Evolutionary conservation across 2,329 filamentous ascomycete species (phyloP).

Genomic region (Fusarium brevicatenulatum): DNA sequence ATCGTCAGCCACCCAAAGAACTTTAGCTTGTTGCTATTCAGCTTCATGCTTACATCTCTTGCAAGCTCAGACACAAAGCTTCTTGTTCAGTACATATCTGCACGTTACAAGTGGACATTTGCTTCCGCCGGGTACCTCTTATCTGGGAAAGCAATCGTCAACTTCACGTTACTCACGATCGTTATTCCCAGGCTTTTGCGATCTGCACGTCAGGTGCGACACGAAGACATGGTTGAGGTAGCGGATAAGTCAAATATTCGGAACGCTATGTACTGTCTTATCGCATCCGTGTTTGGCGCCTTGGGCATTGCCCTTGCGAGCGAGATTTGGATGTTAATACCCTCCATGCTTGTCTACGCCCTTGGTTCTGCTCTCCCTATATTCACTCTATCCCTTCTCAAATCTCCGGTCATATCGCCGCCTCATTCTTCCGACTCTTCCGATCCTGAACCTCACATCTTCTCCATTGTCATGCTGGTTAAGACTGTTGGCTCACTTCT

Average conservation of each 20-base stretch:
- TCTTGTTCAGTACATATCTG: conserved; percentile 62
- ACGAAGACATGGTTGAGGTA: not conserved
- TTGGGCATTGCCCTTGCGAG: conserved; percentile 54
- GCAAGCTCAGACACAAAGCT: conserved; percentile 63
- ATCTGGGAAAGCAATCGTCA: conserved; percentile 59
- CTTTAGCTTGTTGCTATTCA: conserved; percentile 54
- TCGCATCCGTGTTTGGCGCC: conserved; percentile 50
- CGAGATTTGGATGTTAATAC: conserved; percentile 54
- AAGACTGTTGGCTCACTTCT: conserved; percentile 60
- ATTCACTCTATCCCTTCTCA: conserved; percentile 60
- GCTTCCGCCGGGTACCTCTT: conserved; percentile 59
- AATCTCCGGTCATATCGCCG: conserved; percentile 53
- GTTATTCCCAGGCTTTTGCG: conserved; percentile 54
- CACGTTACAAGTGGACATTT: conserved; percentile 59
- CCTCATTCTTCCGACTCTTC: not conserved
- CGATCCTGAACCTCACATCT: conserved; percentile 54
- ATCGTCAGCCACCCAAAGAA: conserved; percentile 54
- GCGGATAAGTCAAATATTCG: conserved; percentile 34
- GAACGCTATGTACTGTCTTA: conserved; percentile 33
- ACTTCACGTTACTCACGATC: conserved; percentile 56
- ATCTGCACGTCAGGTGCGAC: not conserved
- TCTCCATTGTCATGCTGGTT: conserved; percentile 63
- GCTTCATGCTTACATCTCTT: conserved; percentile 60
- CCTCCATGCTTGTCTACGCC: conserved; percentile 57
- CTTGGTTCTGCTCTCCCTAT: conserved; percentile 61